Conservation (phyloP, 2,329 filamentous ascomycete species). For the Ophiostoma perfectum region DNA sequence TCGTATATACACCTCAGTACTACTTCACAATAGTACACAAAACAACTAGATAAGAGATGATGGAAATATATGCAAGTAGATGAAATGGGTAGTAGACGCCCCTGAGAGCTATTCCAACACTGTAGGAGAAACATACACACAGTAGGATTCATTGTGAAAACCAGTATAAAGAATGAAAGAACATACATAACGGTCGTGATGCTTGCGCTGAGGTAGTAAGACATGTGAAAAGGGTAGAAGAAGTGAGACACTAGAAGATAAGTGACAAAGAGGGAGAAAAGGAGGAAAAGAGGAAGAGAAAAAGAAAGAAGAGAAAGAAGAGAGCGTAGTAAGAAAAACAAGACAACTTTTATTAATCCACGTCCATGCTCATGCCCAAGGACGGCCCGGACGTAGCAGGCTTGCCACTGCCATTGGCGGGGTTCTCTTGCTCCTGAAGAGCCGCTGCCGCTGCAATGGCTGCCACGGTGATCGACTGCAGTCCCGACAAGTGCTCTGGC, state of each 20-base stretch:
- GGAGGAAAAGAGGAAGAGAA: background rate
- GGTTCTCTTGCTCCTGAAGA: background rate
- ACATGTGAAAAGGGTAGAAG: slow-evolving; percentile 12
- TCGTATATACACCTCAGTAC: no score
- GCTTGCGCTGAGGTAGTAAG: slow-evolving; percentile 15
- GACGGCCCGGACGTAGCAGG: background rate
- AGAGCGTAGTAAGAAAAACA: background rate
- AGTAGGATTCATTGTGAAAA: background rate
- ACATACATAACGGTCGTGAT: slow-evolving; percentile 24
- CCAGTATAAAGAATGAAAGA: background rate
- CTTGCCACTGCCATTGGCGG: background rate
- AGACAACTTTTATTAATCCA: slow-evolving; percentile 2
- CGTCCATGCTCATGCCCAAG: slow-evolving; percentile 13
- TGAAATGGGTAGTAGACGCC: background rate
- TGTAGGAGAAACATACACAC: slow-evolving; percentile 1
- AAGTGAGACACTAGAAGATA: background rate
- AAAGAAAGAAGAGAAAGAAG: slow-evolving; percentile 4
- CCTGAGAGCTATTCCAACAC: slow-evolving; percentile 20
- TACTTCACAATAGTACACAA: background rate
- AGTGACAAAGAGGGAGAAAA: background rate
- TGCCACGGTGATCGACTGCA: slow-evolving; percentile 19
- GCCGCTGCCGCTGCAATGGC: slow-evolving; percentile 14
- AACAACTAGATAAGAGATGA: background rate
- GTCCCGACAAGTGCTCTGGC: background rate
- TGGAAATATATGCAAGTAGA: background rate